phyloP scores from a whole-genome alignment of 2,329 filamentous ascomycete species.

The Claviceps sp. region DNA sequence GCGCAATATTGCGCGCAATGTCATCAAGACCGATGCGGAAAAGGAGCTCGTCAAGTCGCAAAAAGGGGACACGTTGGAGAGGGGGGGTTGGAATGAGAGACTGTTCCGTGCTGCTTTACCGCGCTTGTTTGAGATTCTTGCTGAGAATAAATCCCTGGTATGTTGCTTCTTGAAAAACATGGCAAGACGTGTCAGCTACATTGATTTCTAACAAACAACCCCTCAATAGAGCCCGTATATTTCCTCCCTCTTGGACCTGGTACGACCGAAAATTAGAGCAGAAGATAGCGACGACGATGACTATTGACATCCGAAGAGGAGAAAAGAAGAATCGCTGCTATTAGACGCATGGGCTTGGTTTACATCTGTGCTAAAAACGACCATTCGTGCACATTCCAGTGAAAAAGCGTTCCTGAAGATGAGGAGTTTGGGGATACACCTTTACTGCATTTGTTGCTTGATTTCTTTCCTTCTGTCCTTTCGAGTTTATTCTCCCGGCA shows the following conservation, averaged over 20 bases:
- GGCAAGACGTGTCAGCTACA: neutral
- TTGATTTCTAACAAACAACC: neutral
- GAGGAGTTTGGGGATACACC: neutral
- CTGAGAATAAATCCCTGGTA: constrained; percentile 52
- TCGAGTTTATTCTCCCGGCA: too few species aligned
- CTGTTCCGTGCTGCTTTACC: constrained; percentile 54
- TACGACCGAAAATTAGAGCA: constrained; percentile 15
- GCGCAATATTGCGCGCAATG: constrained; percentile 61
- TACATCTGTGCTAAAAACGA: neutral
- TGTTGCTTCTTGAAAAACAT: constrained; percentile 12
- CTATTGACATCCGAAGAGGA: neutral
- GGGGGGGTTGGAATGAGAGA: constrained; percentile 50
- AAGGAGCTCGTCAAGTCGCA: constrained; percentile 38
- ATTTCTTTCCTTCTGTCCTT: too few species aligned
- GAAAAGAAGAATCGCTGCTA: neutral
- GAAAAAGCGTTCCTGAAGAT: too few species aligned
- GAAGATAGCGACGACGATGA: constrained; percentile 13
- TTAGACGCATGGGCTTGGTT: neutral
- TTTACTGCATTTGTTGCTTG: too few species aligned
- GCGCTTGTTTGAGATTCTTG: constrained; percentile 54
- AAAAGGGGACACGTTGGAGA: constrained; percentile 27
- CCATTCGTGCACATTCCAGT: too few species aligned
- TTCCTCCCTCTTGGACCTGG: constrained; percentile 26
- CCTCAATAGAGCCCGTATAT: constrained; percentile 25
- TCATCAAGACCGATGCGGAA: constrained; percentile 46